phyloP scores from a whole-genome alignment of 306 rosid species.

The Dryas drummondii region DNA sequence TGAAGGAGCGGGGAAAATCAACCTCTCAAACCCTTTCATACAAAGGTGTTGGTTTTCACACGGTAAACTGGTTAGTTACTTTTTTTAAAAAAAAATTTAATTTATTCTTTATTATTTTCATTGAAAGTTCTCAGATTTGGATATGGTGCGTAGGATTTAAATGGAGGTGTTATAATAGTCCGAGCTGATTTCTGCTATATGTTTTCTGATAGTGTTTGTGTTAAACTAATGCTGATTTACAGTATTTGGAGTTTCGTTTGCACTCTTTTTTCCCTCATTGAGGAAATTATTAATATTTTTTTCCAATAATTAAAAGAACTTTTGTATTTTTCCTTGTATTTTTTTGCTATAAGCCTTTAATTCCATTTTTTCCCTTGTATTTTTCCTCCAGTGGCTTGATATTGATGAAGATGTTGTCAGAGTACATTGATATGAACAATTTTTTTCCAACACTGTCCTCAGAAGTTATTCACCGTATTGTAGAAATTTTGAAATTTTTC shows the following conservation, averaged over 20 bases:
- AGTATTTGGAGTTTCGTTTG: neutral
- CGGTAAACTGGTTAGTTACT: conserved; percentile 98
- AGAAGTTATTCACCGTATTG: conserved; percentile 95
- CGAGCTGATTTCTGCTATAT: neutral
- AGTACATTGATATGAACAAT: conserved; percentile 87
- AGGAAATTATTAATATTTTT: neutral
- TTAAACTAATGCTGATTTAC: neutral
- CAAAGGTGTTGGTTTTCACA: conserved; percentile 85
- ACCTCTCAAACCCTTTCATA: conserved; percentile 66
- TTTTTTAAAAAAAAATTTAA: conserved; percentile 13
- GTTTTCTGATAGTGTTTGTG: neutral
- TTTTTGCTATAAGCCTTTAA: neutral
- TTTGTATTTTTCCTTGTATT: neutral
- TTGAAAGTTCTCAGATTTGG: neutral
- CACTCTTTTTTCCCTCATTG: neutral
- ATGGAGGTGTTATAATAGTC: too few relatives aligned
- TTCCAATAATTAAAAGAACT: neutral
- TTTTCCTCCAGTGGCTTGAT: conserved; percentile 80
- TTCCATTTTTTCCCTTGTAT: conserved; percentile 10
- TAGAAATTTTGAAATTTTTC: conserved; percentile 88
- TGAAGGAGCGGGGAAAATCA: conserved; percentile 74
- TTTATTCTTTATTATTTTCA: neutral
- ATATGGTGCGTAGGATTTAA: neutral
- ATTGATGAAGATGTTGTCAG: conserved; percentile 94
- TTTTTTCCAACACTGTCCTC: conserved; percentile 77